Evolutionary conservation across 23 red algal genomes (phyloP).

Genomic region (Chondrus crispus): DNA sequence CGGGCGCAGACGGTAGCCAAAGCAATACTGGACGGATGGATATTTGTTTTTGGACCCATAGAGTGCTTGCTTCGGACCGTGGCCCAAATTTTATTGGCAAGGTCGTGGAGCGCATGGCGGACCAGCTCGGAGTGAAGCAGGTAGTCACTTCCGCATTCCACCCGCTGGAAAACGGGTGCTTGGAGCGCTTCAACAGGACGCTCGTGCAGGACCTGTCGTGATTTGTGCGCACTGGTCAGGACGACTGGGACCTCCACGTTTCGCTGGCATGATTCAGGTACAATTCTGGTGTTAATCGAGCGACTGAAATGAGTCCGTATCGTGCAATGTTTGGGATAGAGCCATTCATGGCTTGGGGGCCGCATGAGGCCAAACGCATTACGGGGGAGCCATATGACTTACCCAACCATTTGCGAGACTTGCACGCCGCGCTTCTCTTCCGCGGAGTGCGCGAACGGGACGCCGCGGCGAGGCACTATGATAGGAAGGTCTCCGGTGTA

Average conservation of each 20-base stretch:
- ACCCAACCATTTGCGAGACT: too few species aligned
- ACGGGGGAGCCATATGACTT: too few species aligned
- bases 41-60: neutral
- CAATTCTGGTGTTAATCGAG: neutral
- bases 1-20: neutral
- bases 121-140: neutral
- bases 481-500: too few species aligned
- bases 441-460: too few species aligned
- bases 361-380: too few species aligned
- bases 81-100: neutral
- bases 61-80: neutral
- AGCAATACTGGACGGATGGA: neutral
- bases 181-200: conserved; percentile 1
- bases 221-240: neutral
- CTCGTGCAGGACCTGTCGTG: neutral
- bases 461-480: neutral
- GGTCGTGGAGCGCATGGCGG: neutral
- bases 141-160: neutral
- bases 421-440: too few species aligned
- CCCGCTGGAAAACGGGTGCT: neutral
- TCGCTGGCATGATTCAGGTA: neutral
- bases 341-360: too few species aligned
- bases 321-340: neutral
- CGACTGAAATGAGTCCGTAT: neutral
- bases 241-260: neutral